A percentile compares a stretch with the other conserved stretches of the same genome.
Conservation (phyloP, 805 yeast genomes). For the Yamadazyma paraphyllophila region DNA sequence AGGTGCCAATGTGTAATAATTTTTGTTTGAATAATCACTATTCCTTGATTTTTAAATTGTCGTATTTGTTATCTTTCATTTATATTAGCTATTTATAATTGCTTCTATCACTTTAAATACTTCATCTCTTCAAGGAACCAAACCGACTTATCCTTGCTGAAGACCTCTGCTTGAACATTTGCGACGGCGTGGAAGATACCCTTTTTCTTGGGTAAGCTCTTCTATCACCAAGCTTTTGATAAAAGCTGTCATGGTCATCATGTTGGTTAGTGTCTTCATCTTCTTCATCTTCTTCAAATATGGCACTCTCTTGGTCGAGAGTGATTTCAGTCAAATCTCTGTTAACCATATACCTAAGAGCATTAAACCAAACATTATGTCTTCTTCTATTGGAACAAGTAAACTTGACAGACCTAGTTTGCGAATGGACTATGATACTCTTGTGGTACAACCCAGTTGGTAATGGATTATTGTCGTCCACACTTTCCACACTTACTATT, state of each 20-base stretch:
- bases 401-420: constrained; percentile 62
- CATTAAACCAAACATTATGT: constrained; percentile 89
- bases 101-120: no score
- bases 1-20: constrained; percentile 1
- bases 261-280: constrained; percentile 16
- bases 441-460: constrained; percentile 88
- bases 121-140: constrained; percentile 16
- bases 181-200: constrained; percentile 17
- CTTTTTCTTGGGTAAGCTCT: constrained; percentile 23
- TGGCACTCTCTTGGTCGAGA: constrained; percentile 31
- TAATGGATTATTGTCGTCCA: constrained; percentile 79
- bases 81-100: background rate
- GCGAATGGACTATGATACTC: constrained; percentile 73
- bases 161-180: constrained; percentile 14
- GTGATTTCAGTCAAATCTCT: constrained; percentile 59
- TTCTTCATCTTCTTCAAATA: constrained; percentile 14
- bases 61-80: background rate
- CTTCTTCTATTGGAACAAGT: constrained; percentile 87
- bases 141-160: constrained; percentile 18
- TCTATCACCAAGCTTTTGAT: constrained; percentile 18
- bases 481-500: constrained; percentile 72
- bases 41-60: background rate
- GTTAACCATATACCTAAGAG: constrained; percentile 71
- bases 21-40: background rate
- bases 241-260: constrained; percentile 16